phyloP scores from a whole-genome alignment of 768 basidiomycete genomes.

The Lactarius quietus region DNA sequence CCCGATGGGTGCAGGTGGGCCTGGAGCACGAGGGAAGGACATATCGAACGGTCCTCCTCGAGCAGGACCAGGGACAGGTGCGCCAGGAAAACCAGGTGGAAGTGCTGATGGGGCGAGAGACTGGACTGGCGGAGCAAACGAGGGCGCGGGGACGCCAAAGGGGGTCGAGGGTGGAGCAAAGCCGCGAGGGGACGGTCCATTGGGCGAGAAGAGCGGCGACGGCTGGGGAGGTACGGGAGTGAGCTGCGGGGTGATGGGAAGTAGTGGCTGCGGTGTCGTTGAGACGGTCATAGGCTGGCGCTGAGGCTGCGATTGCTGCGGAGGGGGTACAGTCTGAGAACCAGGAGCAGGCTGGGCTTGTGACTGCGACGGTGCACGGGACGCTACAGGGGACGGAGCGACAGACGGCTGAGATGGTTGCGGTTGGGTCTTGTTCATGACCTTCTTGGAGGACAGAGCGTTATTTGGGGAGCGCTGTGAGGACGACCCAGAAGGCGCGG shows the following conservation, averaged over 20 bases:
- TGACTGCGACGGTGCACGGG: conserved; percentile 37
- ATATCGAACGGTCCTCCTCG: conserved; percentile 49
- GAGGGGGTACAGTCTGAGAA: conserved; percentile 28
- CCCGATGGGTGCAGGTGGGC: conserved; percentile 52
- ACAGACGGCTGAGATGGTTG: conserved; percentile 20
- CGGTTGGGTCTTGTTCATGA: conserved; percentile 44
- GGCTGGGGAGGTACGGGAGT: conserved; percentile 19
- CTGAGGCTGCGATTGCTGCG: conserved; percentile 37
- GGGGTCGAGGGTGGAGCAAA: conserved; percentile 46
- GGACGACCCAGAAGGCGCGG: conserved; percentile 44
- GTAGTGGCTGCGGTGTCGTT: conserved; percentile 47
- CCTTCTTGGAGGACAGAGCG: conserved; percentile 56
- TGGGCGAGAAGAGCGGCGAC: conserved; percentile 40
- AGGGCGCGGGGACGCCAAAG: conserved; percentile 41
- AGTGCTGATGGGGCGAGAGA: conserved; percentile 53
- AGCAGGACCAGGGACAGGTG: conserved; percentile 25
- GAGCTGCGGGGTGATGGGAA: conserved; percentile 40
- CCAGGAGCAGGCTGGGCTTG: conserved; percentile 34
- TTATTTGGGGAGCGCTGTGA: conserved; percentile 47
- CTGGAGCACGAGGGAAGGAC: conserved; percentile 41
- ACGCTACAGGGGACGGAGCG: conserved; percentile 28
- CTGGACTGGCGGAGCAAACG: conserved; percentile 44
- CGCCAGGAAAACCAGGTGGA: conserved; percentile 49
- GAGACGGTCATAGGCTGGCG: conserved; percentile 45
- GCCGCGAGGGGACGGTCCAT: conserved; percentile 39